Percentiles rank a stretch among this genome's conserved stretches.
Conservation (phyloP, 192 early-diverging fungal genomes). For the Linnemannia schmuckeri region DNA sequence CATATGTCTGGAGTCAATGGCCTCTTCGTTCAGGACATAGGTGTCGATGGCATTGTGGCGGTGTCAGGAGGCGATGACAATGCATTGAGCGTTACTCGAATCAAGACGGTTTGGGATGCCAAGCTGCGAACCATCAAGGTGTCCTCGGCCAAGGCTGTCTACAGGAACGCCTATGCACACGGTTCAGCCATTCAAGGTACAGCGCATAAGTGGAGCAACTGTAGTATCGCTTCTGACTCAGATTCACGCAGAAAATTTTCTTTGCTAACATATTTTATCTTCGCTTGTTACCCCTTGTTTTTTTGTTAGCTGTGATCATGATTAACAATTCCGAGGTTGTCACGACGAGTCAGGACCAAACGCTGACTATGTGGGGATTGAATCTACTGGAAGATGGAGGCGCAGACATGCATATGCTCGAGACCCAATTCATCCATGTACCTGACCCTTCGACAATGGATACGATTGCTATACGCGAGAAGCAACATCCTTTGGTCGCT, state of each 20-base stretch:
- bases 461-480: conserved; percentile 25
- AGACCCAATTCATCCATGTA: conserved; percentile 70
- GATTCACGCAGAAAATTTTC: background rate
- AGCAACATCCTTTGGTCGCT: conserved; percentile 19
- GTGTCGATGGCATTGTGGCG: conserved; percentile 50
- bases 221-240: background rate
- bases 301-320: conserved; percentile 57
- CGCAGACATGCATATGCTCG: conserved; percentile 15
- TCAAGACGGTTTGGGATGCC: conserved; percentile 33
- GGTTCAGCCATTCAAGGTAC: conserved; percentile 80
- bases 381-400: background rate
- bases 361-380: conserved; percentile 71
- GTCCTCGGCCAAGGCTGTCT: conserved; percentile 7
- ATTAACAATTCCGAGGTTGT: conserved; percentile 52
- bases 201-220: background rate
- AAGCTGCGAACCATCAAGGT: background rate
- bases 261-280: background rate
- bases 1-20: conserved; percentile 88
- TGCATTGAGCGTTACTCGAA: conserved; percentile 52
- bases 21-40: conserved; percentile 57
- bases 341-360: conserved; percentile 78
- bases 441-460: conserved; percentile 76
- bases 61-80: conserved; percentile 88
- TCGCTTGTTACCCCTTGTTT: conserved; percentile 5
- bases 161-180: conserved; percentile 64